These are phyloP conservation scores for Tinospora cordifolia DNA, from an alignment of 164 flowering plant species.

Conservation along the genomic window DNA sequence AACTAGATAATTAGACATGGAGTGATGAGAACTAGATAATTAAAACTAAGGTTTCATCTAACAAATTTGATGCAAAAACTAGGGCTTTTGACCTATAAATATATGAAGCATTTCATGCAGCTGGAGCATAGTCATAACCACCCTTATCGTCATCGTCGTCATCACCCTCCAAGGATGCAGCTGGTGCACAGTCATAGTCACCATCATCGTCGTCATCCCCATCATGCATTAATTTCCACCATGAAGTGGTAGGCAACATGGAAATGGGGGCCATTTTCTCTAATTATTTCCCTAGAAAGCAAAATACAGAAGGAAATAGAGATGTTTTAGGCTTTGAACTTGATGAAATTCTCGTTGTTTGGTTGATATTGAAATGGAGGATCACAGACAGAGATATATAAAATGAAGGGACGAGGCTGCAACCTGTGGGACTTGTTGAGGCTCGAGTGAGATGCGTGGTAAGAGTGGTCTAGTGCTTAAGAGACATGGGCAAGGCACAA, in stretches of 20 bases:
- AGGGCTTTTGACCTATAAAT: slow-evolving; percentile 1
- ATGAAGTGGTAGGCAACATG: neutral
- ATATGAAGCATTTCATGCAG: neutral
- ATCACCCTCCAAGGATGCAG: slow-evolving; percentile 3
- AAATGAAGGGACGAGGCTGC: neutral
- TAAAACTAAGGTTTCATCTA: too few relatives aligned
- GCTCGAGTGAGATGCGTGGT: neutral
- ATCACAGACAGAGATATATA: neutral
- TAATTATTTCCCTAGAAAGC: neutral
- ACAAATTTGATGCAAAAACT: neutral
- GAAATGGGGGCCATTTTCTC: neutral
- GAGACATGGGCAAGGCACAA: neutral
- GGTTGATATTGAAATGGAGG: neutral
- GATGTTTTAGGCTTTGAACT: neutral
- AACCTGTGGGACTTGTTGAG: neutral
- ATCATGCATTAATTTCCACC: neutral
- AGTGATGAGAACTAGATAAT: too few relatives aligned
- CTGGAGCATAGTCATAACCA: slow-evolving; percentile 8
- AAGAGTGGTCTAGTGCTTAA: neutral
- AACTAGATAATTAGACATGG: too few relatives aligned
- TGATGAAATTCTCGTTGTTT: neutral
- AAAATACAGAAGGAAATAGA: neutral
- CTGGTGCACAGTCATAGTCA: neutral
- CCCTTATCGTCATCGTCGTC: slow-evolving; percentile 1
- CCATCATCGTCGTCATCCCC: neutral